Percentiles rank a stretch among this genome's conserved stretches.
Evolutionary conservation across 1,284 basidiomycete genomes (phyloP).

Genomic region (Moniliophthora roreri): DNA sequence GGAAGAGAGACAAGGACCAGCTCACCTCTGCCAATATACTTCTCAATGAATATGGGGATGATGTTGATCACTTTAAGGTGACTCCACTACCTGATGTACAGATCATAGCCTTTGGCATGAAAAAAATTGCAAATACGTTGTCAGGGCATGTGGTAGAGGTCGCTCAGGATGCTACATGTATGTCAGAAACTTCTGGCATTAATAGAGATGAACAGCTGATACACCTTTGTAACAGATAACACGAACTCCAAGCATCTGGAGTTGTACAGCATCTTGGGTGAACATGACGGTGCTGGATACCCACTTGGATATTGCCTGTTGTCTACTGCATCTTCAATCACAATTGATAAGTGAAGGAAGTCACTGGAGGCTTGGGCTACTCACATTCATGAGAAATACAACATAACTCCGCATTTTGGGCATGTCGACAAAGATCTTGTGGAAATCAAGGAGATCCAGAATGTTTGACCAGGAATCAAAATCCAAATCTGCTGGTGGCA

Average conservation of each 20-base stretch:
- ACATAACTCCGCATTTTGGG: conserved; percentile 21
- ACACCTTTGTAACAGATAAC: conserved; percentile 22
- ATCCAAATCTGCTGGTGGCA: conserved; percentile 29
- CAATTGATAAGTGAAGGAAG: conserved; percentile 21
- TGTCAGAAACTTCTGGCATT: conserved; percentile 10
- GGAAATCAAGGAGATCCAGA: conserved; percentile 23
- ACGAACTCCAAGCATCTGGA: conserved; percentile 31
- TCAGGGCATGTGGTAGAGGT: conserved; percentile 24
- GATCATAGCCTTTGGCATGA: conserved; percentile 25
- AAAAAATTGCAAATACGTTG: conserved; percentile 19
- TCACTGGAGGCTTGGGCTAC: conserved; percentile 23
- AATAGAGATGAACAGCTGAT: background rate
- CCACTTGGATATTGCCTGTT: conserved; percentile 29
- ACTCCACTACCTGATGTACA: conserved; percentile 21
- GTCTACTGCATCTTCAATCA: conserved; percentile 23
- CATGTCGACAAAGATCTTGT: conserved; percentile 33
- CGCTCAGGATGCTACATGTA: conserved; percentile 31
- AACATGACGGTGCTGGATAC: conserved; percentile 29
- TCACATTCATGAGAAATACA: conserved; percentile 21
- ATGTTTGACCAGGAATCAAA: conserved; percentile 26
- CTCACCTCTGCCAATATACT: conserved; percentile 25
- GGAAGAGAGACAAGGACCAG: conserved; percentile 25
- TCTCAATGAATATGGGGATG: conserved; percentile 21
- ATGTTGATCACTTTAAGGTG: conserved; percentile 23
- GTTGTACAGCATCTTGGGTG: conserved; percentile 28